Evolutionary conservation across 192 early-diverging fungal genomes (phyloP), one percentile per base, ranked within the genome.

Genomic region (Mortierella antarctica): DNA sequence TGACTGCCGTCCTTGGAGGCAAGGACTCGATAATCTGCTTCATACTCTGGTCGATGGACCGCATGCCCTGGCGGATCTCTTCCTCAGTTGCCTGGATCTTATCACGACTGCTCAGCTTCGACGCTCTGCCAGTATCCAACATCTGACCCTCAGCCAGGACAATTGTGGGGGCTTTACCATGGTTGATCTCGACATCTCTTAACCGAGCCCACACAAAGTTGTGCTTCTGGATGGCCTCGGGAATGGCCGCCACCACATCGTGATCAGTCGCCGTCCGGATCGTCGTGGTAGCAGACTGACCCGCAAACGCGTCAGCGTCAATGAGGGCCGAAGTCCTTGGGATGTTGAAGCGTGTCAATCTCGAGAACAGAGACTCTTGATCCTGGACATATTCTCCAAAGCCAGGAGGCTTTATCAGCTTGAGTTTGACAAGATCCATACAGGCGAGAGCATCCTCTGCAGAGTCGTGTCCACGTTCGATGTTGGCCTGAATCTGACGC

Each of bases 371-470:
- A 9, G 82, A 70, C n/a, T 87, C 83, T 0, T 71, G 73, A 23
- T 82, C 69, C 53, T 82, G 67, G 21, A 41, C 46, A 41, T 67
- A 79, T 45, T 73, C 67, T 41, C 88, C 87, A 62, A 82, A 89
- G 10, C 49, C 62, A 15, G 65, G 23, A 4, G 84, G 83, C 12
- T 82, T 67, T 51, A 71, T 51, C 42, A 91, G n/a, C 42, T 88
- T 91, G 47, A 87, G 68, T 70, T 89, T 85, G 44, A 91, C 75
- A 0, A 94, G 57, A 74, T 94, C 92, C 58, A 94, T 70, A 18
- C 86, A 85, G 11, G 91, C 88, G 20, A 70, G 62, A 14, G 93
- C 91, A 88, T 94, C 93, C 71, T 93, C 90, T 20, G 83, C 70
- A 65, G 88, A 87, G 78, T 93, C 91, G 84, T 94, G 93, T 46